Evolutionary conservation across 768 basidiomycete species (phyloP), one percentile per base, ranked within the genome.

Genomic region (Kwoniella europaea): DNA sequence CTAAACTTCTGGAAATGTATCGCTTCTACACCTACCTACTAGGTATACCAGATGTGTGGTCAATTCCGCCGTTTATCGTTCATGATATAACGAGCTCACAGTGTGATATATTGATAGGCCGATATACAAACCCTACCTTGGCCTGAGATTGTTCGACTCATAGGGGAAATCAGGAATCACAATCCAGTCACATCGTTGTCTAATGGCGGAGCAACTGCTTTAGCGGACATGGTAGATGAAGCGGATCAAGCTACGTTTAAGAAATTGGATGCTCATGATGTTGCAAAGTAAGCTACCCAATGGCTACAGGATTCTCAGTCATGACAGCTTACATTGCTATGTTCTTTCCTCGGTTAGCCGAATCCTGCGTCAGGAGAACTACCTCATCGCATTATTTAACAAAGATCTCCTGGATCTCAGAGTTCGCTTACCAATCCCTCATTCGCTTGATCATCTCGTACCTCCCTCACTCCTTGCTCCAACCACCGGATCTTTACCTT

Each of bases 91-190:
- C 24, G 24, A 24, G 24, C 24, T 24, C 24, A 24, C 24, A 24
- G 24, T 24, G 24, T 24, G 1, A 27, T 35, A 29, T n/a, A 9
- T 12, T 4, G 12, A 1, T 81, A 98, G 96, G 91, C 90, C 61
- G 97, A 99, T 83, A 95, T 99, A 56, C 93, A 94, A 85, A 98
- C 97, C 0, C 94, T 98, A 52, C 91, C 95, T 0, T 99, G 97
- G 97, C 90, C 92, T 0, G 92, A 94, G 79, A 88, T 99, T 52
- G 97, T 99, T 63, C 88, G 91, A 18, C 89, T 94, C 43, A 94
- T 99, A 68, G 90, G 90, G 13, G 86, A 90, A 5, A 95, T 99
- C 63, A 89, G 95, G 22, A 91, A 97, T 80, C 90, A 93, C 64
- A 98, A 98, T 81, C 94, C 95, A 2, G 86, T 94, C 27, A 96